phyloP scores from a whole-genome alignment of 306 rosid species.

The Sindora glabra region DNA sequence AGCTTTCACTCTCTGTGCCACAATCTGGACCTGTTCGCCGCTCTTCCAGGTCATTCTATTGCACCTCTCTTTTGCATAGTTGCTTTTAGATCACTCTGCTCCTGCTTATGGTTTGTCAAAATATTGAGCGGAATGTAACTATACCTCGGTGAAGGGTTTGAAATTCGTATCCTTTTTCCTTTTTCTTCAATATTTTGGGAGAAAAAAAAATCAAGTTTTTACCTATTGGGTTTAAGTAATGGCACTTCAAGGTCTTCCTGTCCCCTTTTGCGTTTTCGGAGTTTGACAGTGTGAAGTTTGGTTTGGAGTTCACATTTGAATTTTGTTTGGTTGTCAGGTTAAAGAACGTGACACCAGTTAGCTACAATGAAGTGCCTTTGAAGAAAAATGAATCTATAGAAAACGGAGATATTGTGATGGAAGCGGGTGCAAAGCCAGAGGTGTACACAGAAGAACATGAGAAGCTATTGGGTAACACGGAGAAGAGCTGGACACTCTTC shows the following conservation, averaged over 20 bases:
- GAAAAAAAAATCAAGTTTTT: not conserved
- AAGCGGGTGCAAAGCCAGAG: conserved; percentile 55
- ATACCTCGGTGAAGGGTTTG: not conserved
- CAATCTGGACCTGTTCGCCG: conserved; percentile 56
- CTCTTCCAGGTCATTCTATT: conserved; percentile 58
- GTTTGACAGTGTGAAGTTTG: too few species aligned
- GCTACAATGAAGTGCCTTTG: conserved; percentile 41
- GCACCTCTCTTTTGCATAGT: not conserved
- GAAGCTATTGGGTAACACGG: conserved; percentile 66
- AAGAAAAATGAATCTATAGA: conserved; percentile 22
- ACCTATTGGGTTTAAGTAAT: not conserved
- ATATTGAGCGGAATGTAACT: not conserved
- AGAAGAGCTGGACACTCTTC: conserved; percentile 68
- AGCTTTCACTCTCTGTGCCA: not conserved
- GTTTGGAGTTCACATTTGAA: too few species aligned
- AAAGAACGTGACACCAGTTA: conserved; percentile 58
- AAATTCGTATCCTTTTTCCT: not conserved
- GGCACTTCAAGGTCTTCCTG: not conserved
- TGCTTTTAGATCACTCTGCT: not conserved
- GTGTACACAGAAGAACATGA: conserved; percentile 65
- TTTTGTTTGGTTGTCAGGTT: conserved; percentile 30
- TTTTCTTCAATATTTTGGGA: not conserved
- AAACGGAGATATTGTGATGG: conserved; percentile 15
- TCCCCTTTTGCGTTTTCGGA: too few species aligned
- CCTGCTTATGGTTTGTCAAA: not conserved